A percentile compares a stretch with the other conserved stretches of the same genome.
Evolutionary conservation across 1,284 basidiomycete species (phyloP).

Genomic region (Fistulinella staudtii): DNA sequence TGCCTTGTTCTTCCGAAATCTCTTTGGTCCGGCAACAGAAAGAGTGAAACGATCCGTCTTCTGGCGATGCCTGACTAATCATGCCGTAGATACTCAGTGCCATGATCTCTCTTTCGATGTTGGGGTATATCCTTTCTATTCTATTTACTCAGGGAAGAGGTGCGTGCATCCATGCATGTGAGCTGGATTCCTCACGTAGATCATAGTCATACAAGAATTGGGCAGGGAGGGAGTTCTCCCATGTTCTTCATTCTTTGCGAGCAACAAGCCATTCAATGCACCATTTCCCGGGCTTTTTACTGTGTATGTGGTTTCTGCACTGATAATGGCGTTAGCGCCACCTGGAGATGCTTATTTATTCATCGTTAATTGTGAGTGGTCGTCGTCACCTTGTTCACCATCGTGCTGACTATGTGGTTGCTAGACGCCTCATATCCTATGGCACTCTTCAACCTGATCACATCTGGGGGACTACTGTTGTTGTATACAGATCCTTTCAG

Average conservation of each 20-base stretch:
- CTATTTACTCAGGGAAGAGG: constrained; percentile 64
- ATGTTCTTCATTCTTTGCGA: constrained; percentile 56
- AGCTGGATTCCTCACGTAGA: not conserved
- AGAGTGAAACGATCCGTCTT: constrained; percentile 35
- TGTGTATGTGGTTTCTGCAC: constrained; percentile 52
- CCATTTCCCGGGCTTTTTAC: constrained; percentile 56
- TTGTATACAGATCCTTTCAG: constrained; percentile 47
- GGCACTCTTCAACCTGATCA: constrained; percentile 53
- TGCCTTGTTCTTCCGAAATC: constrained; percentile 64
- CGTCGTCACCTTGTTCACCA: not conserved
- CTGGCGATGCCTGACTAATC: constrained; percentile 19
- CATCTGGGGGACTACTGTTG: constrained; percentile 57
- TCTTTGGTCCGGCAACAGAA: constrained; percentile 58
- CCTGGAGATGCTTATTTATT: constrained; percentile 68
- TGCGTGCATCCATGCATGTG: constrained; percentile 20
- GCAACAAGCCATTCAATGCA: constrained; percentile 59
- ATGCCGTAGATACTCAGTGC: constrained; percentile 47
- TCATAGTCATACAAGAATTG: constrained; percentile 63
- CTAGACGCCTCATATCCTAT: constrained; percentile 53
- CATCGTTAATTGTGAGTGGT: constrained; percentile 53
- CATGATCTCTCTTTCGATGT: constrained; percentile 57
- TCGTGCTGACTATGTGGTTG: constrained; percentile 2
- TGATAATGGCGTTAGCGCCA: constrained; percentile 48
- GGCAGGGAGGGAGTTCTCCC: constrained; percentile 65
- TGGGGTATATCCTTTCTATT: constrained; percentile 60